Conservation (phyloP, 169 alveolate genomes). For the Cryptosporidium sp. region DNA sequence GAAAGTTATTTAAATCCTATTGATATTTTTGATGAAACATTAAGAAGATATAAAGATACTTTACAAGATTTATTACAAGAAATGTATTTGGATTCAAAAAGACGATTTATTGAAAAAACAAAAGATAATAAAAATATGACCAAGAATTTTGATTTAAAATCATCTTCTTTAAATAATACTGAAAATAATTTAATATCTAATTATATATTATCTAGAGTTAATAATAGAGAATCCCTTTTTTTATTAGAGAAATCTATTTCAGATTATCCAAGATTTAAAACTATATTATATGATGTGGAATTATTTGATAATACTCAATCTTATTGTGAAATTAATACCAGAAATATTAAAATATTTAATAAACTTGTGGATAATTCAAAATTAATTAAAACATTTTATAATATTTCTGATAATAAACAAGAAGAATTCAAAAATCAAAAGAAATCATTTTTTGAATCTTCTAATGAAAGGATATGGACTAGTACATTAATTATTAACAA, state of each 20-base stretch:
- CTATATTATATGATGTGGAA: conserved; percentile 19
- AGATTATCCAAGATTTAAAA: conserved; percentile 53
- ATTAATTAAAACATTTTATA: conserved; percentile 13
- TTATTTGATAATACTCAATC: conserved; percentile 35
- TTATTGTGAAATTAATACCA: conserved; percentile 50
- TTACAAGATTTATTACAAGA: conserved; percentile 51
- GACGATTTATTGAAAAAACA: not conserved
- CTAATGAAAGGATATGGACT: conserved; percentile 21
- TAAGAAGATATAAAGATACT: conserved; percentile 45
- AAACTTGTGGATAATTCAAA: not conserved
- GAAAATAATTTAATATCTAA: conserved; percentile 8
- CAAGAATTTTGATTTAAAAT: not conserved
- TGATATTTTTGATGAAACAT: conserved; percentile 62
- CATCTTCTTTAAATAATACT: not conserved
- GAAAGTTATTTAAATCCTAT: conserved; percentile 31
- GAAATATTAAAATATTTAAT: conserved; percentile 31
- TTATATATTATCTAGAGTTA: conserved; percentile 34
- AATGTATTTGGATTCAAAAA: conserved; percentile 20
- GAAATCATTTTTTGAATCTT: not conserved
- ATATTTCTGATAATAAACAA: not conserved
- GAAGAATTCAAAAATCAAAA: not conserved
- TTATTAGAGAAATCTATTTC: conserved; percentile 53
- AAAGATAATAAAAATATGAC: not conserved
- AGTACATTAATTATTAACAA: conserved; percentile 9
- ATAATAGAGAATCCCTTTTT: conserved; percentile 42